phyloP scores from a whole-genome alignment of 352 stramenopile genomes.

The Globisporangium echinulatum region DNA sequence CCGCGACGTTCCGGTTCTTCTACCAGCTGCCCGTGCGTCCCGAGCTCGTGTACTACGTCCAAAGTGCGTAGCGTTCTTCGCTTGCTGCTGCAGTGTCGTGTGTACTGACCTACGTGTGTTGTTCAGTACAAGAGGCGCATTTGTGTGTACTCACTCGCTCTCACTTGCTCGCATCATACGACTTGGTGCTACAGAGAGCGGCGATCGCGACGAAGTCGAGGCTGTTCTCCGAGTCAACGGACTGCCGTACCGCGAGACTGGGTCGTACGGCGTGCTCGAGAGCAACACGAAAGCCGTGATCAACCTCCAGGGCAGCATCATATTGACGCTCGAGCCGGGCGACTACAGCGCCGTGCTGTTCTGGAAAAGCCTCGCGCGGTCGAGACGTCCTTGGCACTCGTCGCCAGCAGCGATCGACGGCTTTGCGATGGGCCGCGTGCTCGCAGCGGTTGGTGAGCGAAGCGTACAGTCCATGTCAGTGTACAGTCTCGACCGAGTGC shows the following conservation, averaged over 20 bases:
- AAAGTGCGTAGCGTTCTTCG: constrained; percentile 26
- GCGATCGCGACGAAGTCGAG: constrained; percentile 58
- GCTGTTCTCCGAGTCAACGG: constrained; percentile 58
- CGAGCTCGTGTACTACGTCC: constrained; percentile 37
- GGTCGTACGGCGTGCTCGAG: constrained; percentile 50
- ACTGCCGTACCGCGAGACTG: constrained; percentile 57
- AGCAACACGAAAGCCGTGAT: constrained; percentile 49
- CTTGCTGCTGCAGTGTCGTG: neutral
- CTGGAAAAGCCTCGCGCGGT: constrained; percentile 47
- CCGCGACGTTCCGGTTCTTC: constrained; percentile 49
- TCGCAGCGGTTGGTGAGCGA: constrained; percentile 47
- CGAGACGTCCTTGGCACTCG: constrained; percentile 59
- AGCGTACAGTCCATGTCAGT: constrained; percentile 41
- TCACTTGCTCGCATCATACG: constrained; percentile 13
- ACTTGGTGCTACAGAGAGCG: constrained; percentile 22
- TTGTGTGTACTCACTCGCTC: neutral
- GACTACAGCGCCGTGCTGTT: constrained; percentile 54
- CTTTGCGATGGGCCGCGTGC: constrained; percentile 58
- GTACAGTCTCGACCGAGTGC: constrained; percentile 45
- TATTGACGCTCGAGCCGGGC: constrained; percentile 55
- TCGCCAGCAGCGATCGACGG: constrained; percentile 49
- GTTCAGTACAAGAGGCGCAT: neutral
- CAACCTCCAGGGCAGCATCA: constrained; percentile 50
- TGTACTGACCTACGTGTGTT: neutral
- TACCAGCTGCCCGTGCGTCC: constrained; percentile 69